phyloP scores from a whole-genome alignment of 768 basidiomycete species.

The Suillus luteus region DNA sequence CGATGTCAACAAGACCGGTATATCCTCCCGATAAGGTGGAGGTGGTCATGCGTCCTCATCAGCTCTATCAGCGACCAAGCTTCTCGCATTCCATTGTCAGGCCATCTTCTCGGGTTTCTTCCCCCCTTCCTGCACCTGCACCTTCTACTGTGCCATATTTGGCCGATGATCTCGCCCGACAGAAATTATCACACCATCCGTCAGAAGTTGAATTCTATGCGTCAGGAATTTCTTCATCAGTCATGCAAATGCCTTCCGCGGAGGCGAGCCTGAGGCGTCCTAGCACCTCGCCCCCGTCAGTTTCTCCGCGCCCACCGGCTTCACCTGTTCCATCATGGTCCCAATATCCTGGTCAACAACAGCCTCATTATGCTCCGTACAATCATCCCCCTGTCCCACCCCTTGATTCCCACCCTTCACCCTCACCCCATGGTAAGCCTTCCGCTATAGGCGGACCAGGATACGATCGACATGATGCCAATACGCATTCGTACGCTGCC shows the following conservation, averaged over 20 bases:
- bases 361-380: slow-evolving; percentile 10
- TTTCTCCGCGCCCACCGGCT: slow-evolving; percentile 23
- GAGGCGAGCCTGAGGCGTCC: slow-evolving; percentile 17
- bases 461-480: slow-evolving; percentile 4
- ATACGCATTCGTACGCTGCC: not conserved
- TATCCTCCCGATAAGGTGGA: slow-evolving; percentile 1
- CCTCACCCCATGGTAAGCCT: slow-evolving; percentile 5
- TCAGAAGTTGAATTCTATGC: slow-evolving; percentile 9
- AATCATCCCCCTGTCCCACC: not conserved
- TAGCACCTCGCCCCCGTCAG: slow-evolving; percentile 16
- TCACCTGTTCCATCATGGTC: slow-evolving; percentile 7
- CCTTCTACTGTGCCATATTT: slow-evolving; percentile 32
- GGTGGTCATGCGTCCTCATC: slow-evolving; percentile 8
- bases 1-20: slow-evolving; percentile 2
- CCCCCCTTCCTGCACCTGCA: not conserved
- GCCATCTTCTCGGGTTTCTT: slow-evolving; percentile 1
- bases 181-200: slow-evolving; percentile 34
- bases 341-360: slow-evolving; percentile 5
- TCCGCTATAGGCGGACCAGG: not conserved
- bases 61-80: slow-evolving; percentile 3
- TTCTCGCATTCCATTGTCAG: slow-evolving; percentile 7
- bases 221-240: slow-evolving; percentile 38
- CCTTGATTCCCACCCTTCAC: not conserved
- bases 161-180: slow-evolving; percentile 40
- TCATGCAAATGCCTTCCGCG: slow-evolving; percentile 35